phyloP scores from a whole-genome alignment of 768 basidiomycete species.

The Coprinopsis marcescibilis region DNA sequence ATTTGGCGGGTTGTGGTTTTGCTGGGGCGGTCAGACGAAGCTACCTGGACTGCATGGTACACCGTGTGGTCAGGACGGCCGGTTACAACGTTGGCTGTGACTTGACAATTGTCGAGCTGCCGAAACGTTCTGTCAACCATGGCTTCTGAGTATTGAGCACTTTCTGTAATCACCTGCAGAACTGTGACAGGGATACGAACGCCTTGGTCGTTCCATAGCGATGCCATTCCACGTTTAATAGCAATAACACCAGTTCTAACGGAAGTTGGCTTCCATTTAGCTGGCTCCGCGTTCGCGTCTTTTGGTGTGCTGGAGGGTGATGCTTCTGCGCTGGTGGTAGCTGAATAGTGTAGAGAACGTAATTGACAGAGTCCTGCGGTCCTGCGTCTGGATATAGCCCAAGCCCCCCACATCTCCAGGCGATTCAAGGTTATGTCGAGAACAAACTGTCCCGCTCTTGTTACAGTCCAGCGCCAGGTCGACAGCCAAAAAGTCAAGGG shows the following conservation, averaged over 20 bases:
- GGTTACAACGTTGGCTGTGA: constrained; percentile 70
- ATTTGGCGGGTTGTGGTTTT: constrained; percentile 75
- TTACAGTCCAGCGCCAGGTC: constrained; percentile 11
- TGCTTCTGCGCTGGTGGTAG: constrained; percentile 23
- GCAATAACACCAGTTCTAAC: constrained; percentile 91
- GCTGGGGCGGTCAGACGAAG: constrained; percentile 67
- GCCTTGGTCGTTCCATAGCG: constrained; percentile 88
- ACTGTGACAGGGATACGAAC: constrained; percentile 87
- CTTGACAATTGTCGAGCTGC: constrained; percentile 85
- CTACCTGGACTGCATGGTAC: constrained; percentile 93
- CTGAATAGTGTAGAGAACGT: constrained; percentile 41
- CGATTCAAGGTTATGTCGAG: constrained; percentile 5
- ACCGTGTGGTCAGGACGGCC: constrained; percentile 59
- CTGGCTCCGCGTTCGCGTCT: constrained; percentile 19
- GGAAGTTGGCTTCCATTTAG: constrained; percentile 82
- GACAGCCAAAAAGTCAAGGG: constrained; percentile 23
- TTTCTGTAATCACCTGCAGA: constrained; percentile 62
- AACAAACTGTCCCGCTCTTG: not conserved
- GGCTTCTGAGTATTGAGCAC: constrained; percentile 7
- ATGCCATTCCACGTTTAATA: constrained; percentile 93
- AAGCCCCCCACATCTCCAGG: constrained; percentile 46
- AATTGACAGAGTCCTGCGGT: constrained; percentile 22
- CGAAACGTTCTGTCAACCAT: not conserved
- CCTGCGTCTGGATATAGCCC: constrained; percentile 38
- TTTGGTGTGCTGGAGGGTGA: constrained; percentile 21